Base-by-base conservation (phyloP, 2,329 filamentous ascomycete species). In the Blumeria hordei region DNA sequence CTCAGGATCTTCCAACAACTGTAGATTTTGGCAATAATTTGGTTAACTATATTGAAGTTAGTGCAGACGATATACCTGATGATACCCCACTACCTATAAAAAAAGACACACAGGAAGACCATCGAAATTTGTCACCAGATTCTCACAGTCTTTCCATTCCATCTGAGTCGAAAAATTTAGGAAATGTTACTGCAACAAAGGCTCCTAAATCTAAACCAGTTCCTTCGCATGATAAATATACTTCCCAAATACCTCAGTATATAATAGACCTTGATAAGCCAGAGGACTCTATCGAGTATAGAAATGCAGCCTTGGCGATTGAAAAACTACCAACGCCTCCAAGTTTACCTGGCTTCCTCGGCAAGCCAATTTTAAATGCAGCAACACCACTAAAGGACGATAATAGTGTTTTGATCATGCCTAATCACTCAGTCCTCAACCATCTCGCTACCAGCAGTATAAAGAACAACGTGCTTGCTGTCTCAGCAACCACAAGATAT, bases 21-120 rank as follows among this genome's bases (percentile, higher is more conserved):
- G 92, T 98, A 57, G 92, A 98, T 67, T 95, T 93, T 67, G 93
- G 88, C 60, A 96, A 96, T 70, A 94, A 94, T 65, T 74, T 98
- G 16, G 90, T 98, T 69, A 98, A 98, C 69, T 98, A 96, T 67
- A 86, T 98, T 64, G 92, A 98, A 70, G 85, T 96, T 58, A 85
- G 77, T 62, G 79, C 85, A 37, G 82, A 88, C 55, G 83, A 88
- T 63, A 69, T 81, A 34, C 71, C 72, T 10, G 64, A 66, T 32
- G 63, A 67, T 51, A 62, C 62, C 36, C 61, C 62, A 18, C 59
- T 66, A 21, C 39, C 39, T 35, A 28, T 28, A 45, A 55, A 55
- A 16, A 57, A 56, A 33, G 44, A 57, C 28, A 58, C 54, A 58
- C 57, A 16, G 32, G 57, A 35, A n/a, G 49, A 51, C 11, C 11